These are phyloP conservation scores for Ensete ventricosum DNA, from an alignment of 176 grass and related monocot genomes.

Conservation along the genomic window DNA sequence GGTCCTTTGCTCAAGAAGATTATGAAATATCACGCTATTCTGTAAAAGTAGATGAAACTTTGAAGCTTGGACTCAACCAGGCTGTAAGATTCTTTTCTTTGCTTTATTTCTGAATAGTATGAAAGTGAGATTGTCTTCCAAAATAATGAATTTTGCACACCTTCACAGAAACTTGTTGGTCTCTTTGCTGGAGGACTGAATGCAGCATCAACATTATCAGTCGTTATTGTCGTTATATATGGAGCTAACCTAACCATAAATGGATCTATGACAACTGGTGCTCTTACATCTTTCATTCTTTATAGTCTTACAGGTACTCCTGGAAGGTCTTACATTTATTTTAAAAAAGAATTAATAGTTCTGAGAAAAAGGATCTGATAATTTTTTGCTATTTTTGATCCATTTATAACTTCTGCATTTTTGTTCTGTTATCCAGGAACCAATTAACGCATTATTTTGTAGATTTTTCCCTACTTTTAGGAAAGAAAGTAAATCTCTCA, in stretches of 20 bases:
- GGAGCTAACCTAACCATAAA: conserved; percentile 90
- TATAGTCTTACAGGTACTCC: conserved; percentile 89
- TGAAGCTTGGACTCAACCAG: conserved; percentile 93
- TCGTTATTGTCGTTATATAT: conserved; percentile 85
- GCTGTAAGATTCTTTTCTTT: conserved; percentile 48
- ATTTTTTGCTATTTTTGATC: neutral
- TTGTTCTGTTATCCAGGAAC: neutral
- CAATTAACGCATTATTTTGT: neutral
- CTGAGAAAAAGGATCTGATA: neutral
- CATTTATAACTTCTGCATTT: neutral
- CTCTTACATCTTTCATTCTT: conserved; percentile 93
- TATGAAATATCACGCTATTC: conserved; percentile 71
- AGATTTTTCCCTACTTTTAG: neutral
- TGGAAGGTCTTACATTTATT: neutral
- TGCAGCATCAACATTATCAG: conserved; percentile 78
- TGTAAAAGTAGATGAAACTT: conserved; percentile 78
- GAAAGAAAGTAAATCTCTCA: neutral
- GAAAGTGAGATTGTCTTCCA: neutral
- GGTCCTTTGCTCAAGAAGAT: conserved; percentile 85
- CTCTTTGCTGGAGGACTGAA: conserved; percentile 90
- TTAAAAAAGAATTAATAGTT: too few relatives aligned
- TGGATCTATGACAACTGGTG: conserved; percentile 89
- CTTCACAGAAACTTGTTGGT: conserved; percentile 77
- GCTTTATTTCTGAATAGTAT: neutral
- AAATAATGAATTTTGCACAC: neutral